Base-by-base conservation (phyloP, 441 rosid genomes). In the Pelargonium myrrhifolium region DNA sequence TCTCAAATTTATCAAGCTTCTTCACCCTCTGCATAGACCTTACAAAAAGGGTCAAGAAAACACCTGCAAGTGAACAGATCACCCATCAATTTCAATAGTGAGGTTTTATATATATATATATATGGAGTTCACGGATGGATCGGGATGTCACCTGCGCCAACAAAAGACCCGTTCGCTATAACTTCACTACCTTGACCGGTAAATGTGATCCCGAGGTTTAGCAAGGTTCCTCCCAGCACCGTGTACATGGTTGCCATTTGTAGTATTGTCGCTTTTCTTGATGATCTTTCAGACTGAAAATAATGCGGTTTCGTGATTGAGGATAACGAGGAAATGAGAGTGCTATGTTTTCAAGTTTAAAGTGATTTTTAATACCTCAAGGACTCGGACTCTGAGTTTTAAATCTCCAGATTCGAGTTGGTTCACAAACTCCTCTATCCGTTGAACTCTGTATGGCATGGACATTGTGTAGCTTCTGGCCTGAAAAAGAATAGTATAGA, bases 231-330 rank as follows among this genome's bases (percentile, higher is more conserved):
- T 75, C 97, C 97, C n/a, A 84, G 45, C 56, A 93, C 93, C 17
- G 97, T 83, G 65, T 89, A 87, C 82, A 89, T 78, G 53, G 96
- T 90, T 64, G 97, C 98, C 97, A 89, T 90, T 74, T 90, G 97
- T 63, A 93, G 77, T 69, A 90, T 75, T 45, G 89, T 77, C 59
- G 98, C 97, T 80, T 90, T 93, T 60, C 85, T 65, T 12, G 98
- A 93, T 35, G 98, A 96, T 83, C 98, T 85, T 74, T 93, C 98
- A 0, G 96, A 90, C 98, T 93, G 82, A 45, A 68, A 45, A 24
- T 24, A 45, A 62, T 51, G 63, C 17, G 70, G 15, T 70, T 18
- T 63, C 45, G 26, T 31, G 4, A 15, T 62, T 40, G 5, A 45
- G 61, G 42, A 35, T 66, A 42, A 56, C 12, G 22, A 55, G 40